Conservation (phyloP, 257 asterid genomes). For the Euphrasia confusa region DNA sequence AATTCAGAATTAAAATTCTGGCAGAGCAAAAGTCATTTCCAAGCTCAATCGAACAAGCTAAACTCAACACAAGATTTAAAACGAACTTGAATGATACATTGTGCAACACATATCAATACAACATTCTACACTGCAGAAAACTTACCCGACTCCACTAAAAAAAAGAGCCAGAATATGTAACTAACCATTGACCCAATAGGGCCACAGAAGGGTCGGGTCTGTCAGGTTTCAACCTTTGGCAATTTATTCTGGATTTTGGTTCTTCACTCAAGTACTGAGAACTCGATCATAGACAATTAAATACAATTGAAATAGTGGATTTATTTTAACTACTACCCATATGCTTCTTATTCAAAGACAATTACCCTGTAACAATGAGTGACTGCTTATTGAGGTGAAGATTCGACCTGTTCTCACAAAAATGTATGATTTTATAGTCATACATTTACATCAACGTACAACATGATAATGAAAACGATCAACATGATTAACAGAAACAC, state of each 20-base stretch:
- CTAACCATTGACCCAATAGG: neutral
- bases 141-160: neutral
- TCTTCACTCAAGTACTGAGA: neutral
- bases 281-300: neutral
- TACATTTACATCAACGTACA: constrained; percentile 5
- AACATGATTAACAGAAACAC: constrained; percentile 9
- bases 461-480: neutral
- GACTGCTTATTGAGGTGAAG: neutral
- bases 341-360: neutral
- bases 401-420: neutral
- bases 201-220: neutral
- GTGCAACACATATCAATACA: no score
- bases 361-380: neutral
- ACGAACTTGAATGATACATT: no score
- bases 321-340: no score
- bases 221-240: neutral
- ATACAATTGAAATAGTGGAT: neutral
- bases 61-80: neutral
- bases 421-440: neutral
- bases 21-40: neutral
- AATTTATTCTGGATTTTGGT: neutral
- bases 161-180: neutral
- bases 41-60: neutral
- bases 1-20: neutral
- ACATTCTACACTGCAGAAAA: neutral